Conservation (phyloP, 176 grass and related monocot species). For the Rhynchospora tenuis region DNA sequence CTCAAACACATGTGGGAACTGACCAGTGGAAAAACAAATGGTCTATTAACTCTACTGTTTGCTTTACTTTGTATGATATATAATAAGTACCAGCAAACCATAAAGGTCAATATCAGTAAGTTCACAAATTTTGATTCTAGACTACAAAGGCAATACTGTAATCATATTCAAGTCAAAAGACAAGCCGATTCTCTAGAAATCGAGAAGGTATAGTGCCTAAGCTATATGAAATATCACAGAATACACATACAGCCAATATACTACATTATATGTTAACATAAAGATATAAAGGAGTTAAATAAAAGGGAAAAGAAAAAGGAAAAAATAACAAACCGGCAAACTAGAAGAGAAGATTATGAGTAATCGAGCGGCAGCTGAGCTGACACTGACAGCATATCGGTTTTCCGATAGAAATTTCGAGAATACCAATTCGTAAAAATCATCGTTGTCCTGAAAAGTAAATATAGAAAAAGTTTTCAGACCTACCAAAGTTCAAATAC, state of each 20-base stretch:
- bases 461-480: background rate
- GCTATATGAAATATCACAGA: background rate
- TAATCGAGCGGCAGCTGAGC: conserved; percentile 64
- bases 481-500: background rate
- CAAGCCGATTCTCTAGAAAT: background rate
- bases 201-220: background rate
- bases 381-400: conserved; percentile 39
- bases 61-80: background rate
- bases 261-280: background rate
- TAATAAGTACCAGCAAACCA: background rate
- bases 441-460: conserved; percentile 68
- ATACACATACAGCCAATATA: background rate
- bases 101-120: background rate
- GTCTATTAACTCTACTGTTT: conserved; percentile 1
- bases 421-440: conserved; percentile 78
- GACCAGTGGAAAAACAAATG: conserved; percentile 27
- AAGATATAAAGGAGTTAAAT: background rate
- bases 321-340: conserved; percentile 55
- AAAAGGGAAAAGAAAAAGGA: background rate
- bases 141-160: background rate
- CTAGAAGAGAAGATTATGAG: conserved; percentile 66
- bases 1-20: conserved; percentile 76
- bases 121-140: background rate
- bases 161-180: background rate
- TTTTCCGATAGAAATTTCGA: conserved; percentile 71